These are phyloP conservation scores for Phyllosticta citribraziliensis DNA, from an alignment of 2,329 filamentous ascomycete genomes.

Conservation along the genomic window DNA sequence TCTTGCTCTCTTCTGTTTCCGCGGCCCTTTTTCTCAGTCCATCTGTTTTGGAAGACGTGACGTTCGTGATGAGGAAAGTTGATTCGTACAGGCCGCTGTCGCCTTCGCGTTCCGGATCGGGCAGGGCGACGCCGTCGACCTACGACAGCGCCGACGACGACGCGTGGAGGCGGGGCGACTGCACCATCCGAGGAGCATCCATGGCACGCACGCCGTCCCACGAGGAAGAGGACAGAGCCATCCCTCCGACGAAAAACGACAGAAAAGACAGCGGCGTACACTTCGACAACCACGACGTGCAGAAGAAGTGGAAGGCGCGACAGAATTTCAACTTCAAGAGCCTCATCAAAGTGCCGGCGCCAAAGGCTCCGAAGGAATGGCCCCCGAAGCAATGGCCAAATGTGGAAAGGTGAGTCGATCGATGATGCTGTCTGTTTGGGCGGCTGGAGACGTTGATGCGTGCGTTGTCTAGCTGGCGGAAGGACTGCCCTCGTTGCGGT, in stretches of 20 bases:
- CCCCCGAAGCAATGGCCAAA: background rate
- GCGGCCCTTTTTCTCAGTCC: background rate
- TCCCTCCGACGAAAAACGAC: background rate
- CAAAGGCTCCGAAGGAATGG: background rate
- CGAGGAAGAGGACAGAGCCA: background rate
- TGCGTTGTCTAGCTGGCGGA: background rate
- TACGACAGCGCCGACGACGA: background rate
- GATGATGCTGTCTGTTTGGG: background rate
- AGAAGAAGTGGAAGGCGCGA: background rate
- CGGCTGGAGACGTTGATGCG: background rate
- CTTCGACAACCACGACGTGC: background rate
- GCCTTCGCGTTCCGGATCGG: background rate
- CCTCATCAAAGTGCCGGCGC: background rate
- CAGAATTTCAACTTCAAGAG: background rate
- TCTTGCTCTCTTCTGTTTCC: background rate
- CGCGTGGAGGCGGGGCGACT: background rate
- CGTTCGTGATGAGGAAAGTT: background rate
- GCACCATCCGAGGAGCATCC: background rate
- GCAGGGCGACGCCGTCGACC: background rate
- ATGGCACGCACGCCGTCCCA: background rate
- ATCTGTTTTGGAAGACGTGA: no score
- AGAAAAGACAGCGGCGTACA: background rate
- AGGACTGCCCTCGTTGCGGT: background rate
- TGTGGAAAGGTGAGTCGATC: background rate
- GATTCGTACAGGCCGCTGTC: background rate